Evolutionary conservation across 148 eudicot genomes (phyloP).

Genomic region (Chenopodium suecicum): DNA sequence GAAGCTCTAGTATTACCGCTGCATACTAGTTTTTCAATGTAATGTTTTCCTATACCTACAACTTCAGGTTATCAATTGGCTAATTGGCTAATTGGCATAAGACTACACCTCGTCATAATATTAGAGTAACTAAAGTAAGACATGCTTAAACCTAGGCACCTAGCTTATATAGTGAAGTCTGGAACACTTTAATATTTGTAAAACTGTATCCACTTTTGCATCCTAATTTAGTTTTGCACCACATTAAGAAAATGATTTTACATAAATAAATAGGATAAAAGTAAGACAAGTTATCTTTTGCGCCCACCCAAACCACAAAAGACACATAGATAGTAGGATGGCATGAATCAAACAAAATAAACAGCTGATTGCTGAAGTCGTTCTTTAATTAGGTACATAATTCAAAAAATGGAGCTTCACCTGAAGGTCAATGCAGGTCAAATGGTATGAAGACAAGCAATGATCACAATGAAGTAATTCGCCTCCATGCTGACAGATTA

Average conservation of each 20-base stretch:
- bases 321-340: background rate
- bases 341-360: background rate
- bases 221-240: background rate
- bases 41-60: background rate
- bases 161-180: background rate
- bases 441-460: conserved; percentile 48
- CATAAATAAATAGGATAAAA: background rate
- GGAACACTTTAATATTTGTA: background rate
- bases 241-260: background rate
- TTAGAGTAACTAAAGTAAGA: background rate
- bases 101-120: background rate
- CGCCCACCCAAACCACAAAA: background rate
- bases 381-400: conserved; percentile 1
- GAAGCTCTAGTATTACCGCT: background rate
- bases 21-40: background rate
- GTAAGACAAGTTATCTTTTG: background rate
- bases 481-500: conserved; percentile 52
- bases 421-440: conserved; percentile 39
- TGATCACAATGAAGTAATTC: conserved; percentile 46
- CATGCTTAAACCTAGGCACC: background rate
- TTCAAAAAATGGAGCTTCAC: conserved; percentile 19
- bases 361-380: background rate
- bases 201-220: background rate
- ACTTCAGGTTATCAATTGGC: background rate
- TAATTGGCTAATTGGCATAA: background rate